Evolutionary conservation across 495 filamentous ascomycete species (phyloP), one percentile per base, ranked within the genome.

Genomic region (Talaromyces liani): DNA sequence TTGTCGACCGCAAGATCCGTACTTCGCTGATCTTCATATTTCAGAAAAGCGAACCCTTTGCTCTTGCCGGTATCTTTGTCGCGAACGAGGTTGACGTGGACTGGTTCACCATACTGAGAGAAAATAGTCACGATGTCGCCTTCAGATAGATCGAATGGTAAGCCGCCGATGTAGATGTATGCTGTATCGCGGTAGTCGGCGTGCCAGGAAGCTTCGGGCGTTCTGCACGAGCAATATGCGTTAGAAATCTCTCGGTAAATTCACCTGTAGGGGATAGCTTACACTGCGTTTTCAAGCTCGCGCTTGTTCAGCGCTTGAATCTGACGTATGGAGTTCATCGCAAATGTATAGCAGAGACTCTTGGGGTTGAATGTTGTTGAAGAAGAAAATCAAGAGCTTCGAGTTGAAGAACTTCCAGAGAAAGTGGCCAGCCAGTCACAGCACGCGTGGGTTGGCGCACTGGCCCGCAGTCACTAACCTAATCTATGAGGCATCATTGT

Each of bases 21-120:
- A 72, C 92, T 96, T 64, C 95, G 86, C 82, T 98, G 94, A 74
- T 98, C 94, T 71, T 98, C 94, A 74, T 97, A 98, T 73, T 98
- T 98, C 60, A 98, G 82, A 79, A 92, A 99, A 1, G 88, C 91
- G 67, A 97, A 99, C 1, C 94, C 94, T 62, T 87, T 88, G 65
- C 89, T 93, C 73, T 96, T 96, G 29, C 94, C 95, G 0, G 93
- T 93, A 70, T 98, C 94, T 71, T 95, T 94, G 80, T 98, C 94
- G 61, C 94, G 91, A 33, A 87, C 83, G 1, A 98, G 82, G 66
- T 97, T 94, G 63, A 98, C 80, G 75, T 92, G 91, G 12, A 91
- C 89, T 8, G 95, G 95, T 71, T 98, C 92, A 64, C 94, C 94
- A 69, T 86, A 99, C 71, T 99, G 95, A 27, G 91, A 96, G 83